phyloP scores from a whole-genome alignment of 1,284 basidiomycete genomes.

The Ceratobasidium sp. region DNA sequence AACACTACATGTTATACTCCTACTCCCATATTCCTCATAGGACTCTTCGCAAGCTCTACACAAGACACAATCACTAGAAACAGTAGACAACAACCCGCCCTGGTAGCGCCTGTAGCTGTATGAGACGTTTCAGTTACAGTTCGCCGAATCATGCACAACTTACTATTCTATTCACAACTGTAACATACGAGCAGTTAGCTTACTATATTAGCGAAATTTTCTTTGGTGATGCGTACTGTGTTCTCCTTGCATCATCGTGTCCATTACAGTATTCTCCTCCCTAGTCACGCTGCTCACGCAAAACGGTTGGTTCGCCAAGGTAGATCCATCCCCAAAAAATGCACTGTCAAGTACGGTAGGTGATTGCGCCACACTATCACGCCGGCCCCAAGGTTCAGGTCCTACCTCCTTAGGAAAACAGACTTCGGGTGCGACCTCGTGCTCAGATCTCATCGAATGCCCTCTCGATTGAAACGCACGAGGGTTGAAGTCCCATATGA shows the following conservation, averaged over 20 bases:
- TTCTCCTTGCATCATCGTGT: constrained; percentile 12
- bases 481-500: constrained; percentile 10
- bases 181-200: not conserved
- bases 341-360: too few relatives aligned
- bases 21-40: too few relatives aligned
- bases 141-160: not conserved
- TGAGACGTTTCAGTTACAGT: not conserved
- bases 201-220: too few relatives aligned
- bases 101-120: not conserved
- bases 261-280: not conserved
- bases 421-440: not conserved
- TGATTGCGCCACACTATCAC: not conserved
- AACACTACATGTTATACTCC: too few relatives aligned
- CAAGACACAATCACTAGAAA: not conserved
- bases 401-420: not conserved
- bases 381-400: not conserved
- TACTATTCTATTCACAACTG: constrained; percentile 3
- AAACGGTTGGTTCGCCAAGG: constrained; percentile 3
- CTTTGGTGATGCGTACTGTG: not conserved
- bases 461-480: not conserved
- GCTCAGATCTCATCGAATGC: not conserved
- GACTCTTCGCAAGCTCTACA: too few relatives aligned
- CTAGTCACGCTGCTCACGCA: not conserved
- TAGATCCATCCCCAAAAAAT: constrained; percentile 17
- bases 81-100: not conserved